phyloP scores from a whole-genome alignment of 2,329 filamentous ascomycete genomes.

The Clarireedia homoeocarpa region DNA sequence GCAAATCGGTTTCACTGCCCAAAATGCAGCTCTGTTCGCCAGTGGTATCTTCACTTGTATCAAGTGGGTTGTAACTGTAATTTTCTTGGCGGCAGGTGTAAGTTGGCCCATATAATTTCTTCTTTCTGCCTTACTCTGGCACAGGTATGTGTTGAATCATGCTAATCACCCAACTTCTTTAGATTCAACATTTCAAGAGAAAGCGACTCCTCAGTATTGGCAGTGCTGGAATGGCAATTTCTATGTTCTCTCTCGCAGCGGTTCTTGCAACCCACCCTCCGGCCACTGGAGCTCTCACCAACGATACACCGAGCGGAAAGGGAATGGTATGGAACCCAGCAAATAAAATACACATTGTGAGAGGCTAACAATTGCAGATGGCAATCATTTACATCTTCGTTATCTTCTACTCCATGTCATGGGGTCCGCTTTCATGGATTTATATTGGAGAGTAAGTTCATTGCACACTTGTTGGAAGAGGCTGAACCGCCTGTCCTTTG shows the following conservation, averaged over 20 bases:
- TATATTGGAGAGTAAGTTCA: constrained; percentile 4
- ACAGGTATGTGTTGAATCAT: too few relatives aligned
- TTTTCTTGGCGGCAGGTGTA: constrained; percentile 7
- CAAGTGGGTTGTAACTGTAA: constrained; percentile 9
- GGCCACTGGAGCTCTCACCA: neutral
- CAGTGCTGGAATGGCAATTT: constrained; percentile 1
- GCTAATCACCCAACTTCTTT: neutral
- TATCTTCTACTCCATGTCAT: constrained; percentile 4
- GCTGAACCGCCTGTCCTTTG: too few relatives aligned
- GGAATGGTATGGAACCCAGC: neutral
- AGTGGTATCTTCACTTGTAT: constrained; percentile 13
- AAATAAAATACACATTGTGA: neutral
- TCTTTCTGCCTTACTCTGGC: too few relatives aligned
- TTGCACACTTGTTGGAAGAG: too few relatives aligned
- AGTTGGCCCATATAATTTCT: neutral
- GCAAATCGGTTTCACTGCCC: constrained; percentile 12
- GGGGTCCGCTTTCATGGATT: constrained; percentile 1
- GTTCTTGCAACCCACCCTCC: constrained; percentile 5
- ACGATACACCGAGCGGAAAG: constrained; percentile 3
- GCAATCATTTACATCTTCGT: constrained; percentile 7
- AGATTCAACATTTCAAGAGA: constrained; percentile 5
- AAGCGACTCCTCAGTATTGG: neutral
- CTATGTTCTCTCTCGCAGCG: constrained; percentile 1
- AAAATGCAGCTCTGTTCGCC: constrained; percentile 13
- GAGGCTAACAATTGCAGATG: neutral